Evolutionary conservation across 2,329 filamentous ascomycete genomes (phyloP).

Genomic region (Apiospora hydei): DNA sequence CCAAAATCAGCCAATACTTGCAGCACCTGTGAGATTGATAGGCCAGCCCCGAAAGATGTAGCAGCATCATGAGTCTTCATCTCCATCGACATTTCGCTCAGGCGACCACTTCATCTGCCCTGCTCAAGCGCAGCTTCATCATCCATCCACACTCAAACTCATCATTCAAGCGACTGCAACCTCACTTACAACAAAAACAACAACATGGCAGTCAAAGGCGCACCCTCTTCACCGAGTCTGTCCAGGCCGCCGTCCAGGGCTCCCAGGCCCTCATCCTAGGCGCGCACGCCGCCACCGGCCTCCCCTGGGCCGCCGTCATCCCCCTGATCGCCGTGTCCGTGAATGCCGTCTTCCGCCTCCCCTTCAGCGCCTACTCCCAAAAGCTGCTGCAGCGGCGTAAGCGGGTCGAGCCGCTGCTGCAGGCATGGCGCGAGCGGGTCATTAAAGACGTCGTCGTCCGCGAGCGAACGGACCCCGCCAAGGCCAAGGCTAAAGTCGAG

Average conservation of each 20-base stretch:
- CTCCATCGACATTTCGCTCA: not conserved
- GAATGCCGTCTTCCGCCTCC: conserved; percentile 54
- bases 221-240: conserved; percentile 18
- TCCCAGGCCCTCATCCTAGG: conserved; percentile 53
- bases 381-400: conserved; percentile 40
- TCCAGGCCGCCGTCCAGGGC: conserved; percentile 43
- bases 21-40: not conserved
- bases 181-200: conserved; percentile 13
- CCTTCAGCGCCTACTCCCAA: conserved; percentile 51
- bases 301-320: conserved; percentile 63
- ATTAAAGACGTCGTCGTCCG: not conserved
- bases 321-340: conserved; percentile 58
- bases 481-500: conserved; percentile 35
- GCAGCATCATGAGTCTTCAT: conserved; percentile 17
- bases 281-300: conserved; percentile 50
- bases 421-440: conserved; percentile 43
- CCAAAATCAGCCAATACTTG: not conserved
- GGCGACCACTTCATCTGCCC: conserved; percentile 15
- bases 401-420: conserved; percentile 41
- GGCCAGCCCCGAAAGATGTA: conserved; percentile 1
- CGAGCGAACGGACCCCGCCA: not conserved
- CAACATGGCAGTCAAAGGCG: not conserved
- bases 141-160: not conserved
- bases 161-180: not conserved
- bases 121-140: conserved; percentile 4